Evolutionary conservation across 768 basidiomycete genomes (phyloP).

Genomic region (Russula vinacea): DNA sequence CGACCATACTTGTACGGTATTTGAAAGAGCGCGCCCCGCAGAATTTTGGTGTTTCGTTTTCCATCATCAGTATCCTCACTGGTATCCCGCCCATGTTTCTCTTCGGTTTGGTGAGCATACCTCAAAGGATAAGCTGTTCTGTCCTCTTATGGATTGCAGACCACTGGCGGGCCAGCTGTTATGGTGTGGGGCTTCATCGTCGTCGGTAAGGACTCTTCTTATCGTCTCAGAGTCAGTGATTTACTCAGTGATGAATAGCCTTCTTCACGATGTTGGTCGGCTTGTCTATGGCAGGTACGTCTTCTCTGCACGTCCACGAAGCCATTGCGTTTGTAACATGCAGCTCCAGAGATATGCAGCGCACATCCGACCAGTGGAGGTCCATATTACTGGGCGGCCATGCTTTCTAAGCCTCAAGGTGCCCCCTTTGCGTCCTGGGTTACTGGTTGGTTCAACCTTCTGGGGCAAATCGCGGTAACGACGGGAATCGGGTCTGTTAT

Average conservation of each 20-base stretch:
- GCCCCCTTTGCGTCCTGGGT: constrained; percentile 72
- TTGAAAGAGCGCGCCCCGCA: constrained; percentile 32
- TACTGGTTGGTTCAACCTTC: constrained; percentile 71
- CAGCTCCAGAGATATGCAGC: constrained; percentile 44
- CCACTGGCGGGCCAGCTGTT: constrained; percentile 70
- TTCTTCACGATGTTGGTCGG: constrained; percentile 71
- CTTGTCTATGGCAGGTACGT: constrained; percentile 67
- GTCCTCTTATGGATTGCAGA: constrained; percentile 39
- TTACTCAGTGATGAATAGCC: constrained; percentile 38
- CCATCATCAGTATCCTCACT: constrained; percentile 72
- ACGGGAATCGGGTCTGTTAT: constrained; percentile 58
- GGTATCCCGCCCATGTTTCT: constrained; percentile 67
- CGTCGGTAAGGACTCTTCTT: constrained; percentile 44
- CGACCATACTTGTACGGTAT: background rate
- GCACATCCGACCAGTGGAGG: constrained; percentile 72
- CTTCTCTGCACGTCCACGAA: background rate
- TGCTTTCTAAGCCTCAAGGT: constrained; percentile 55
- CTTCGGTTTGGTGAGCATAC: constrained; percentile 58
- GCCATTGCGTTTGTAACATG: background rate
- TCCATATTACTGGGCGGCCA: constrained; percentile 80
- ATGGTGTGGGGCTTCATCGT: constrained; percentile 77
- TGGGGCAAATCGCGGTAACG: constrained; percentile 75
- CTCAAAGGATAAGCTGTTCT: background rate
- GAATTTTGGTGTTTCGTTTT: constrained; percentile 76
- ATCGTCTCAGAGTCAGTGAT: background rate